Conservation (phyloP, 768 basidiomycete species). For the Rhodocollybia butyracea region DNA sequence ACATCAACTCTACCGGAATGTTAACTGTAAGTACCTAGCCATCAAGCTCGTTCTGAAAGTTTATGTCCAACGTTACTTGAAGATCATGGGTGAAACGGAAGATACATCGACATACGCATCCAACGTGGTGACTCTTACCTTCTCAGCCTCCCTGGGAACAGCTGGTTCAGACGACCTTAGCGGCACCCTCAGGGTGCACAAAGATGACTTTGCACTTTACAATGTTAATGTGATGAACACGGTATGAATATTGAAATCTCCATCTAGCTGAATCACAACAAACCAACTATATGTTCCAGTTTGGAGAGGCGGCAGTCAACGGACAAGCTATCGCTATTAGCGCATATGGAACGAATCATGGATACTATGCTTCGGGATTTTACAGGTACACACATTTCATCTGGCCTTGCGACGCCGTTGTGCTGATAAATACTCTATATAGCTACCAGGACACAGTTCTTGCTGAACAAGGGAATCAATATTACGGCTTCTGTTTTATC, state of each 20-base stretch:
- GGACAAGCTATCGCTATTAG: constrained; percentile 24
- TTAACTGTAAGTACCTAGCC: too few species aligned
- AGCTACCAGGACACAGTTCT: constrained; percentile 22
- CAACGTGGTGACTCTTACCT: background rate
- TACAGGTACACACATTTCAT: constrained; percentile 11
- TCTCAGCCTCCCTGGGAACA: background rate
- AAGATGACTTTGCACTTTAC: too few species aligned
- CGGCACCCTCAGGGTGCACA: constrained; percentile 30
- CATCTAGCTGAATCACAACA: too few species aligned
- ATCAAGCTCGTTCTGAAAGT: too few species aligned
- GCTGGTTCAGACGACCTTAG: constrained; percentile 10
- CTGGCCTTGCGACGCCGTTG: background rate
- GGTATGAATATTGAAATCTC: too few species aligned
- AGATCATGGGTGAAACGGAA: constrained; percentile 1
- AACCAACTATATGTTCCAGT: too few species aligned
- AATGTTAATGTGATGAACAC: too few species aligned
- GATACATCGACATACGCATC: background rate
- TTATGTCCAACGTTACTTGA: too few species aligned
- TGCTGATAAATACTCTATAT: background rate
- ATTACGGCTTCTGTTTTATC: constrained; percentile 20
- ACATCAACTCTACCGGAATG: too few species aligned
- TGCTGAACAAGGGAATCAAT: too few species aligned
- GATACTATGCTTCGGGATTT: constrained; percentile 20
- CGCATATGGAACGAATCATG: too few species aligned
- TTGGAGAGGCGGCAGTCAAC: constrained; percentile 13